Evolutionary conservation across 2,329 filamentous ascomycete species (phyloP), one percentile per base, ranked within the genome.

Genomic region (Ascochyta koolunga): DNA sequence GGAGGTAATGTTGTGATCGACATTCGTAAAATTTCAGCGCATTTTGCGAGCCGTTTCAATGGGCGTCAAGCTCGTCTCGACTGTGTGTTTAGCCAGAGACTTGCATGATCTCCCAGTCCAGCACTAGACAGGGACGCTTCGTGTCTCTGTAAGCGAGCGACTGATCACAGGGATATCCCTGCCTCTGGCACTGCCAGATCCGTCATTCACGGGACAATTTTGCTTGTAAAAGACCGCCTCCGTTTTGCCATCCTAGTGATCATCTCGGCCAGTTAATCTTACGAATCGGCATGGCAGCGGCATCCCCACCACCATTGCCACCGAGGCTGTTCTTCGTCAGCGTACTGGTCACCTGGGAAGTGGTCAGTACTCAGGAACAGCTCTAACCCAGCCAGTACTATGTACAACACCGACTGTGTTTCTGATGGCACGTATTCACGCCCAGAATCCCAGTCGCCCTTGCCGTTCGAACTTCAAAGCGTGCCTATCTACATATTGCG

Each of bases 81-180:
- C 57, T 59, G 58, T 61, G 61, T 67, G 54, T 53, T 60, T 58
- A 54, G 56, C 65, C 62, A 58, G 59, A 65, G 61, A 55, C 59
- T 46, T 65, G 64, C 68, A 69, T 72, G 67, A 74, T 72, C 69
- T 71, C 59, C 70, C 70, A 66, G 68, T 29, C 31, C 29, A 31
- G n/a, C 27, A 35, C 44, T 42, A 45, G 32, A 54, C 25, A 43
- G 27, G 63, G 64, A 51, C 51, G 41, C 59, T 54, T 59, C 61
- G 56, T 65, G 58, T 63, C 53, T 58, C 60, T 59, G 22, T 63
- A 62, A 68, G 65, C 57, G 61, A 64, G 62, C 64, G 62, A 58
- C 48, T 57, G 43, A 37, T 53, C 27, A 57, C 70, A 74, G 65
- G 71, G 71, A 59, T 68, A 60, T 31, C 56, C 56, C 60, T 60